Evolutionary conservation across 495 filamentous ascomycete genomes (phyloP).

Genomic region (Hyphodiscus hymeniophilus): DNA sequence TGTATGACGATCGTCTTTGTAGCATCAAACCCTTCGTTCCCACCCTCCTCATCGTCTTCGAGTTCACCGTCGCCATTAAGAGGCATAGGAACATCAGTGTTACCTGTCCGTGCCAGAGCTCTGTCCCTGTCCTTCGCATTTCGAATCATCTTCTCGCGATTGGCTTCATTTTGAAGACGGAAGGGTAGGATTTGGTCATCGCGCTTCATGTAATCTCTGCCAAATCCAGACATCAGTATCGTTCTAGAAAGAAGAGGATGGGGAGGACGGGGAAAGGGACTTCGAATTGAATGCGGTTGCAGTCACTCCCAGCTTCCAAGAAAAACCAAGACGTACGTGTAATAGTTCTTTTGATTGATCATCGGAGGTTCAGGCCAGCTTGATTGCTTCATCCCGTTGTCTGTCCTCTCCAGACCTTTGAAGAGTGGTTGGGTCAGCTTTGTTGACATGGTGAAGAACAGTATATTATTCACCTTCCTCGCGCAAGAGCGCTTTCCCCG

Average conservation of each 20-base stretch:
- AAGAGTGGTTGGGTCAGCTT: slow-evolving; percentile 5
- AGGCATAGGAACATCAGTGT: slow-evolving; percentile 45
- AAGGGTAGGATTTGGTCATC: slow-evolving; percentile 92
- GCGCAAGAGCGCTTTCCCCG: slow-evolving; percentile 52
- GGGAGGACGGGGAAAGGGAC: neutral
- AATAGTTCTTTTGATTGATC: slow-evolving; percentile 99
- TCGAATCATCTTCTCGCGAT: slow-evolving; percentile 66
- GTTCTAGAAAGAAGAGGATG: slow-evolving; percentile 1
- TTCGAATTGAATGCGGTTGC: neutral
- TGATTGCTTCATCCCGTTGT: slow-evolving; percentile 93
- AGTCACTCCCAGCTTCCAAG: neutral
- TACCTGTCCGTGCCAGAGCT: slow-evolving; percentile 64
- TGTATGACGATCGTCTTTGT: slow-evolving; percentile 95
- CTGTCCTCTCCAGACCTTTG: slow-evolving; percentile 82
- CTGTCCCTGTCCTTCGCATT: slow-evolving; percentile 81
- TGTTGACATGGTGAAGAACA: neutral
- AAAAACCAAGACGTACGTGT: slow-evolving; percentile 60
- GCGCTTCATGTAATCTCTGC: slow-evolving; percentile 91
- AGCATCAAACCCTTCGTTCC: slow-evolving; percentile 53
- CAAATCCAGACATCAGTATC: neutral
- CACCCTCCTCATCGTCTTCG: slow-evolving; percentile 46
- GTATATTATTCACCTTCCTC: slow-evolving; percentile 44
- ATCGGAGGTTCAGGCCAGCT: slow-evolving; percentile 86
- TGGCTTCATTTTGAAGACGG: slow-evolving; percentile 77
- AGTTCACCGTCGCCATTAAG: slow-evolving; percentile 43